Percentiles rank a stretch among this genome's conserved stretches.
These are phyloP conservation scores for Ceratocystis ficicola DNA, from an alignment of 2,329 filamentous ascomycete species.

Conservation along the genomic window DNA sequence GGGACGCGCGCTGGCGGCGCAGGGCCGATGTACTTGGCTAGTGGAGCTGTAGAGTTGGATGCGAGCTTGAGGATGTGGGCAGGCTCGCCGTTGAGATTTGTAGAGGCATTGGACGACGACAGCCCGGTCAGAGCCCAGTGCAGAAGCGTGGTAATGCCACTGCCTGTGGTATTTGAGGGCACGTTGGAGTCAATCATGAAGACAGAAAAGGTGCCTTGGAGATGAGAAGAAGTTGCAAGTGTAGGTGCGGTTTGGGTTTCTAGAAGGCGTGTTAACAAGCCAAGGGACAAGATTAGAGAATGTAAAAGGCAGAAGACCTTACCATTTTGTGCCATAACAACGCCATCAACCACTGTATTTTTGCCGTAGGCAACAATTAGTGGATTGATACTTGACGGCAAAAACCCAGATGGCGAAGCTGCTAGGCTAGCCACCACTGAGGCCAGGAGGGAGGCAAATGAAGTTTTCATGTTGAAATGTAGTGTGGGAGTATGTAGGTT, in stretches of 20 bases:
- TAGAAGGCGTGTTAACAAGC: conserved; percentile 20
- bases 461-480: conserved; percentile 27
- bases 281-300: background rate
- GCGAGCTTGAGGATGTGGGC: conserved; percentile 27
- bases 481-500: background rate
- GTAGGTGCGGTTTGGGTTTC: conserved; percentile 30
- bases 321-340: conserved; percentile 32
- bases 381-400: conserved; percentile 30
- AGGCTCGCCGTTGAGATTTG: conserved; percentile 26
- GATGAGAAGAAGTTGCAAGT: conserved; percentile 30
- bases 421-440: conserved; percentile 30
- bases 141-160: conserved; percentile 34
- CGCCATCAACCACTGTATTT: conserved; percentile 31
- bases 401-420: conserved; percentile 34
- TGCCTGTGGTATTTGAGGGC: conserved; percentile 28
- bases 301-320: conserved; percentile 21
- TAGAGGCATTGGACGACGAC: conserved; percentile 23
- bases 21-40: conserved; percentile 31
- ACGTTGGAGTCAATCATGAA: conserved; percentile 38
- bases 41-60: conserved; percentile 25
- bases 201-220: conserved; percentile 35
- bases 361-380: conserved; percentile 34
- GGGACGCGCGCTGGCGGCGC: conserved; percentile 31
- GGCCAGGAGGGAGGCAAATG: conserved; percentile 26
- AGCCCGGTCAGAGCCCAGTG: conserved; percentile 38